Evolutionary conservation across 2,329 filamentous ascomycete genomes (phyloP).

Genomic region (Rugonectria rugulosa): DNA sequence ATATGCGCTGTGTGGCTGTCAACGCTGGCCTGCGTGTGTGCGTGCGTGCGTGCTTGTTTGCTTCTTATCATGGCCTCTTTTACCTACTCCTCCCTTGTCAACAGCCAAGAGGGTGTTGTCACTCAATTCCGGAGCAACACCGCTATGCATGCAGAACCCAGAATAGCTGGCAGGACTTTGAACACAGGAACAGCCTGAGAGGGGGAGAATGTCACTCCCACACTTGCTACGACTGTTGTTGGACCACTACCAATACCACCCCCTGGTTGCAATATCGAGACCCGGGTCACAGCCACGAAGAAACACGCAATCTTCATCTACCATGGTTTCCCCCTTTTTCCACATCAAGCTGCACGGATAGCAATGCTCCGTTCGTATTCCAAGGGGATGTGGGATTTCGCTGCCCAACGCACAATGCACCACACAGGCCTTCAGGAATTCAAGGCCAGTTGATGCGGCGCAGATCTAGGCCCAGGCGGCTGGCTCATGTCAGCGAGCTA

Average conservation of each 20-base stretch:
- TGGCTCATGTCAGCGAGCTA: conserved; percentile 16
- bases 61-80: conserved; percentile 25
- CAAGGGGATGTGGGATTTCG: neutral
- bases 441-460: neutral
- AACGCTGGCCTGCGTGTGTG: conserved; percentile 2
- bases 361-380: conserved; percentile 1
- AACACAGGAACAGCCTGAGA: neutral
- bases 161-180: neutral
- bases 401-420: conserved; percentile 13
- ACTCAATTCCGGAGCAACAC: neutral
- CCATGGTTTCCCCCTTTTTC: conserved; percentile 15
- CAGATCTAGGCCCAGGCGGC: neutral
- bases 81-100: conserved; percentile 1
- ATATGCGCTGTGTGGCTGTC: conserved; percentile 13
- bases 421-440: conserved; percentile 9
- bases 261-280: conserved; percentile 25
- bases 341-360: neutral
- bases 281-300: conserved; percentile 22
- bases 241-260: conserved; percentile 3
- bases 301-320: conserved; percentile 27
- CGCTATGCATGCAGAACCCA: neutral
- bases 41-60: conserved; percentile 19
- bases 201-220: neutral
- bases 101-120: neutral
- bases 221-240: conserved; percentile 1